Evolutionary conservation across 768 basidiomycete species (phyloP), one percentile per base, ranked within the genome.

Genomic region (Termitomyces sp.): DNA sequence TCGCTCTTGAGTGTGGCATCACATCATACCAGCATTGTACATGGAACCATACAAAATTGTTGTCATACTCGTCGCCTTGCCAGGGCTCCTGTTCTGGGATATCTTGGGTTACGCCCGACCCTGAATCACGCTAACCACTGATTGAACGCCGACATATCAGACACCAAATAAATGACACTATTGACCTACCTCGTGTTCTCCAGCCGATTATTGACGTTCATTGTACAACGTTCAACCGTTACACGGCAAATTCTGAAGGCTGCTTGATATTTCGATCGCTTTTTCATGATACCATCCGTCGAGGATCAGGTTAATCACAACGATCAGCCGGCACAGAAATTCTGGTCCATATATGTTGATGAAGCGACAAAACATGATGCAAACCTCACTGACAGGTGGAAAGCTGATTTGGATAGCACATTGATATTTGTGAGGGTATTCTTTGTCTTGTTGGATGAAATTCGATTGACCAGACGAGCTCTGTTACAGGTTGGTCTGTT

Each of bases 401-500:
- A 60, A n/a, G 54, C 61, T n/a, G 62, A 68, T 32, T 60, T 68
- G 56, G 64, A 67, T 61, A 59, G 56, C 4, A 60, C 62, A 17
- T 47, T 68, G 11, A 70, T 74, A 31, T 77, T 76, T 57, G 74
- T 76, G 49, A 60, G 71, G 71, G 34, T 48, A 45, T 53, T 54
- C 37, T 25, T 25, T 31, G 25, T 43, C 1, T n/a, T 15, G 42
- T 47, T 40, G 11, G 25, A 10, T 36, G 25, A 14, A 37, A 50
- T 36, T 20, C 43, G 37, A 32, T 37, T 56, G 20, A 43, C 43
- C 40, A 31, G n/a, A 46, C 5, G 3, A 32, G 9, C 31, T n/a
- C 15, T n/a, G 34, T 4, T 54, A 9, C 48, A 79, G 78, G 72
- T 75, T 37, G 78, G 78, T 71, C 68, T 80, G 12, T 80, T 80